phyloP scores from a whole-genome alignment of 768 basidiomycete genomes.

The Xerocomellus chrysenteron region DNA sequence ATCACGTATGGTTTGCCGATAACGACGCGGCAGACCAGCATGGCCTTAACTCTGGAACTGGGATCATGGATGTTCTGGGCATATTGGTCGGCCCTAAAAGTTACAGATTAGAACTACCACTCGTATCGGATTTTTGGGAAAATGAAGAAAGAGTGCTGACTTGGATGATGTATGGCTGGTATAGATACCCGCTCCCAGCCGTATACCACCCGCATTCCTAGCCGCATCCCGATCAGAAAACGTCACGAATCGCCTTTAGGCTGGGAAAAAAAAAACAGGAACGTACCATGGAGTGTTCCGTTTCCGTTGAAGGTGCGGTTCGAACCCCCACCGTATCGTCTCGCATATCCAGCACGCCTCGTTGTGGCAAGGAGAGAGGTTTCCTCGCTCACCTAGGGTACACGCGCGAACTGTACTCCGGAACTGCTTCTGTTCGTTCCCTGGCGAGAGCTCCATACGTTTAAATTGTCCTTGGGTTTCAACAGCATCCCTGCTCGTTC shows the following conservation, averaged over 20 bases:
- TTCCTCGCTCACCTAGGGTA: slow-evolving; percentile 20
- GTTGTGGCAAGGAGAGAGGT: slow-evolving; percentile 13
- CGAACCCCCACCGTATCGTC: slow-evolving; percentile 22
- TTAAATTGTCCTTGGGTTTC: slow-evolving; percentile 13
- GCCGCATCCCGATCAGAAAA: slow-evolving; percentile 3
- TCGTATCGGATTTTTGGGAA: neutral
- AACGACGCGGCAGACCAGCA: slow-evolving; percentile 26
- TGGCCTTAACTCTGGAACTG: slow-evolving; percentile 11
- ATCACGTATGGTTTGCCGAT: slow-evolving; percentile 12
- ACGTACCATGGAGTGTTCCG: slow-evolving; percentile 11
- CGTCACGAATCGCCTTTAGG: too few species aligned
- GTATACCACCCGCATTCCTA: slow-evolving; percentile 18
- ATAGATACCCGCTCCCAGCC: slow-evolving; percentile 28
- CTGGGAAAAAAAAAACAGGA: neutral
- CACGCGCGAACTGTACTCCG: slow-evolving; percentile 23
- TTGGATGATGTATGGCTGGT: slow-evolving; percentile 24
- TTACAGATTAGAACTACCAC: neutral
- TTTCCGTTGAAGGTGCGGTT: slow-evolving; percentile 22
- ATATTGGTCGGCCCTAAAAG: slow-evolving; percentile 21
- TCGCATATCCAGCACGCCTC: slow-evolving; percentile 19
- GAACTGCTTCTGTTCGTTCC: slow-evolving; percentile 27
- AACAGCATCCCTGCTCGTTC: slow-evolving; percentile 12
- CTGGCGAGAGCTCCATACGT: neutral
- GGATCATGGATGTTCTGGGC: slow-evolving; percentile 11
- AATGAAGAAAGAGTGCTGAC: slow-evolving; percentile 5